Percentiles rank a stretch among this genome's conserved stretches.
Evolutionary conservation across 2,329 filamentous ascomycete genomes (phyloP).

Genomic region (Ceratocystis diversiconidia): DNA sequence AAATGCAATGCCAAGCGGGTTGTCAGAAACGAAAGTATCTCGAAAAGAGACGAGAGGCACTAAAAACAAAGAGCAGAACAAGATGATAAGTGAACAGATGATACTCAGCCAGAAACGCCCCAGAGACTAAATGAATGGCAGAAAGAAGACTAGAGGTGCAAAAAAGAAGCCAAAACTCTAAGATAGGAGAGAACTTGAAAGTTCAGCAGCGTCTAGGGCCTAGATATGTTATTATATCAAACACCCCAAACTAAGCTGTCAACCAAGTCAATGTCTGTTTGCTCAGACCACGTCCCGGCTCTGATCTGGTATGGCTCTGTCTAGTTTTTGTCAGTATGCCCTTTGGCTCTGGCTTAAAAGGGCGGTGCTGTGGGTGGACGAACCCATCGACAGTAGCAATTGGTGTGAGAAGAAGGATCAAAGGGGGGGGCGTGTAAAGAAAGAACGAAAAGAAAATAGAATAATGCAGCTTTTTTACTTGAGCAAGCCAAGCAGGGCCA

Average conservation of each 20-base stretch:
- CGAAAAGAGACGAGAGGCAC: not conserved
- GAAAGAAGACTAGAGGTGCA: not conserved
- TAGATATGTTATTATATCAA: conserved; percentile 1
- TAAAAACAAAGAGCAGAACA: not conserved
- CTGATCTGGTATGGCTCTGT: conserved; percentile 2
- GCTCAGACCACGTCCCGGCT: not conserved
- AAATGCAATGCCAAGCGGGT: not conserved
- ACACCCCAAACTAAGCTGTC: not conserved
- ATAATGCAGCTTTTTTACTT: not conserved
- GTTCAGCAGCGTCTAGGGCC: not conserved
- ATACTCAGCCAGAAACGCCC: not conserved
- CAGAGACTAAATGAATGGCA: not conserved
- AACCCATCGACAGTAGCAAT: not conserved
- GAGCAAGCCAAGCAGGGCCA: not conserved
- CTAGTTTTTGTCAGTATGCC: not conserved
- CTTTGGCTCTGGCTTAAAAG: conserved; percentile 2
- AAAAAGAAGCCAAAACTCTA: conserved; percentile 3
- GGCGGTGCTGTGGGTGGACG: not conserved
- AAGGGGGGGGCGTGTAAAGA: not conserved
- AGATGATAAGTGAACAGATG: not conserved
- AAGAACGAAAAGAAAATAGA: not conserved
- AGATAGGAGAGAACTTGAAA: not conserved
- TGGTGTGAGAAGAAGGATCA: not conserved
- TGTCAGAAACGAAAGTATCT: not conserved
- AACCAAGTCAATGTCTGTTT: not conserved